Evolutionary conservation across 2,329 filamentous ascomycete genomes (phyloP).

Genomic region (Claviceps spartinae): DNA sequence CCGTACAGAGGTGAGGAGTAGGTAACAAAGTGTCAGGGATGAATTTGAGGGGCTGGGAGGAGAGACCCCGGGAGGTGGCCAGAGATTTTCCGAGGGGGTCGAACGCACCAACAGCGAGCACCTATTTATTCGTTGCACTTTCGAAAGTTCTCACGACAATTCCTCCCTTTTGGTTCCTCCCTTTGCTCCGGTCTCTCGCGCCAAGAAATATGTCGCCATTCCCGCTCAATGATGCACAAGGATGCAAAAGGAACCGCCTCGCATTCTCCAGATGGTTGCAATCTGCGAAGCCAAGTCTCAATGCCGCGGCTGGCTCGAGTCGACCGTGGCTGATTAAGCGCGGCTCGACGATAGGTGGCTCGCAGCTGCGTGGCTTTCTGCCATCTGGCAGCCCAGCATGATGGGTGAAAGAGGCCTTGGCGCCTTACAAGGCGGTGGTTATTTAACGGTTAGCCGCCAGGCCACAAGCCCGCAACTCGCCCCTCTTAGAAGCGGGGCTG

Average conservation of each 20-base stretch:
- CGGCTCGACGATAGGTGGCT: not conserved
- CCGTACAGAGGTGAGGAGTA: not conserved
- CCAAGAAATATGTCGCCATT: not conserved
- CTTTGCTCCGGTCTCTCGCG: not conserved
- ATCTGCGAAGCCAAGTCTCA: not conserved
- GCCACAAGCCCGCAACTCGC: not conserved
- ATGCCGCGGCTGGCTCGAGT: not conserved
- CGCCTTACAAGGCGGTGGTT: not conserved
- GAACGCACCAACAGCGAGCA: not conserved
- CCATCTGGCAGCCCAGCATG: not conserved
- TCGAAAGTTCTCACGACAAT: not conserved
- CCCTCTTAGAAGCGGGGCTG: conserved; percentile 7
- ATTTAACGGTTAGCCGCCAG: not conserved
- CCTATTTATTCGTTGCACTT: not conserved
- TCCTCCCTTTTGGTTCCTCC: not conserved
- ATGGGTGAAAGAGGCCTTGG: not conserved
- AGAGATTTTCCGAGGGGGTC: not conserved
- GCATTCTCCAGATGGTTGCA: not conserved
- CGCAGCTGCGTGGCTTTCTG: too few species aligned
- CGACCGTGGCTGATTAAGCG: not conserved
- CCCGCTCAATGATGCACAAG: not conserved
- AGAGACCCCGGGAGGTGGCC: not conserved
- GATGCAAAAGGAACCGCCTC: not conserved
- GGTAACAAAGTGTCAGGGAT: not conserved
- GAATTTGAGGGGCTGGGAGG: not conserved